A percentile compares a stretch with the other conserved stretches of the same genome.
These are phyloP conservation scores for Geranium rotundifolium DNA, from an alignment of 345 rosid genomes.

Conservation along the genomic window DNA sequence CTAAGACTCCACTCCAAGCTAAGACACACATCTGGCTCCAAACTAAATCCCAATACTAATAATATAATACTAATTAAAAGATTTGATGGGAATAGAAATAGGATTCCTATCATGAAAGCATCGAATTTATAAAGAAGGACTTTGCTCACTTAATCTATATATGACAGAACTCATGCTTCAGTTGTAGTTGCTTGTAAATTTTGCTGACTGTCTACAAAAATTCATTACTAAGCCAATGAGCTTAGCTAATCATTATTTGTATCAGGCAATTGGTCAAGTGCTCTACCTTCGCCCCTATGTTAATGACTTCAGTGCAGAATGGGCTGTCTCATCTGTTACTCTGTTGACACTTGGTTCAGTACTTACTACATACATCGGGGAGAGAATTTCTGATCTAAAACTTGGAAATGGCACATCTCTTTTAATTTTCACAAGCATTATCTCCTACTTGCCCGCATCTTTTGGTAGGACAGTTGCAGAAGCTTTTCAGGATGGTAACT, in stretches of 20 bases:
- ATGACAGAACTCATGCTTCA: neutral
- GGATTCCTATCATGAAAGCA: too few species aligned
- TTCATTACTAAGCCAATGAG: neutral
- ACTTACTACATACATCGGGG: constrained; percentile 78
- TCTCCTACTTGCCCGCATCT: constrained; percentile 95
- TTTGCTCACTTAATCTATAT: neutral
- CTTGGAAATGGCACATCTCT: constrained; percentile 97
- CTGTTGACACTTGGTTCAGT: constrained; percentile 81
- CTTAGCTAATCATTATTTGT: constrained; percentile 1
- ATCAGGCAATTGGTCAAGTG: constrained; percentile 87
- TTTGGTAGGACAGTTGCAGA: constrained; percentile 78
- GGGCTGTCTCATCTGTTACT: constrained; percentile 80
- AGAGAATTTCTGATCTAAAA: constrained; percentile 80
- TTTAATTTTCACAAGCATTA: constrained; percentile 84
- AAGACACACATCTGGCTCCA: too few species aligned
- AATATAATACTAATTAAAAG: too few species aligned
- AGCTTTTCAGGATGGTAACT: constrained; percentile 87
- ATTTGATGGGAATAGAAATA: too few species aligned
- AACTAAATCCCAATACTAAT: too few species aligned
- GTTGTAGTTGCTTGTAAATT: neutral
- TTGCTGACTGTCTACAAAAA: neutral
- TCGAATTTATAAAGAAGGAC: neutral
- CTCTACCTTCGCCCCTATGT: constrained; percentile 85
- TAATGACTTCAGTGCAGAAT: constrained; percentile 68
- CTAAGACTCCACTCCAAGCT: too few species aligned